A percentile compares a stretch with the other conserved stretches of the same genome.
These are phyloP conservation scores for Sporisorium scitamineum DNA, from an alignment of 1,284 basidiomycete genomes.

Conservation along the genomic window DNA sequence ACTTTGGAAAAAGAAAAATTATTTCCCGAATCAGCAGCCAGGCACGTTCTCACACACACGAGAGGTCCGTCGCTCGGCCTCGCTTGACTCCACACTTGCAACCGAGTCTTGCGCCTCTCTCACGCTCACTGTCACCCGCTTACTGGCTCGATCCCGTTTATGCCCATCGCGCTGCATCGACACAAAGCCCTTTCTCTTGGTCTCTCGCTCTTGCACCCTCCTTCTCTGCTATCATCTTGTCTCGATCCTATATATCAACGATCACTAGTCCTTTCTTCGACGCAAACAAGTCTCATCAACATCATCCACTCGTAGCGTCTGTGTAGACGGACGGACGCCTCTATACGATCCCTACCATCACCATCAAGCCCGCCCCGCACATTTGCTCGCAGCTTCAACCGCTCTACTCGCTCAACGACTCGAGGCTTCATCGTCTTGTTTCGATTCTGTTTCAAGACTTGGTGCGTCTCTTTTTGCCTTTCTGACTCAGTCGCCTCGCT, in stretches of 20 bases:
- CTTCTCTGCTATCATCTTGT: not conserved
- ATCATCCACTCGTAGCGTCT: not conserved
- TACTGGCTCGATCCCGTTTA: too few relatives aligned
- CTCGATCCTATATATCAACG: constrained; percentile 3
- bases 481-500: not conserved
- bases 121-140: too few relatives aligned
- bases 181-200: too few relatives aligned
- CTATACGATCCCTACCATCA: constrained; percentile 8
- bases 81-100: not conserved
- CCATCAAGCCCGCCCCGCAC: not conserved
- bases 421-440: not conserved
- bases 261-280: not conserved
- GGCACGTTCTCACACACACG: not conserved
- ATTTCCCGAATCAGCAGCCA: too few relatives aligned
- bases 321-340: not conserved
- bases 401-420: not conserved
- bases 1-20: too few relatives aligned
- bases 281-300: too few relatives aligned
- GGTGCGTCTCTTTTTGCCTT: not conserved
- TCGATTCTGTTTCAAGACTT: not conserved
- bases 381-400: not conserved
- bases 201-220: too few relatives aligned
- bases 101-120: not conserved
- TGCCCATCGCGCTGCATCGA: too few relatives aligned
- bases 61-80: not conserved